Percentiles rank a stretch among this genome's conserved stretches.
phyloP scores from a whole-genome alignment of 1,284 basidiomycete genomes.

The Trametes hirsuta region DNA sequence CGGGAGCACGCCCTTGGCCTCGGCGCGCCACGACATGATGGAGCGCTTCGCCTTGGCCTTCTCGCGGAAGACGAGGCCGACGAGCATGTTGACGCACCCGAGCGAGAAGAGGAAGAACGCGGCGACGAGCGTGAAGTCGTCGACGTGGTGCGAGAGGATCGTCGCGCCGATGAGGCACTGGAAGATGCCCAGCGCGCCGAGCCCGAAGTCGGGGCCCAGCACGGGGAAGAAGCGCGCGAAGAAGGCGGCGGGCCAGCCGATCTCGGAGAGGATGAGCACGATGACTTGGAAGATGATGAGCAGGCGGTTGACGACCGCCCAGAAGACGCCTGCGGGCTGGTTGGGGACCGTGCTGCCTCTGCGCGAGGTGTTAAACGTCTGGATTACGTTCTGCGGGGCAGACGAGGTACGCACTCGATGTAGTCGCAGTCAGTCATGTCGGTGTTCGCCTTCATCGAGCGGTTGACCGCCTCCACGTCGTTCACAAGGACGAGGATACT shows the following conservation, averaged over 20 bases:
- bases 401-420: conserved; percentile 58
- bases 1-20: conserved; percentile 62
- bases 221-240: conserved; percentile 86
- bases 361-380: conserved; percentile 7
- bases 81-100: conserved; percentile 81
- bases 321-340: conserved; percentile 85
- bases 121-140: conserved; percentile 84
- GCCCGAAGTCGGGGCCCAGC: conserved; percentile 79
- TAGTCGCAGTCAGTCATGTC: conserved; percentile 71
- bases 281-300: conserved; percentile 80
- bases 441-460: conserved; percentile 45
- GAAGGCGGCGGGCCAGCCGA: conserved; percentile 70
- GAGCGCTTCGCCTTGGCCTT: conserved; percentile 64
- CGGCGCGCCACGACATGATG: conserved; percentile 65
- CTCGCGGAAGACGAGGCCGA: conserved; percentile 76
- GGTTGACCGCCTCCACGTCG: conserved; percentile 79
- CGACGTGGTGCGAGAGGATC: conserved; percentile 83
- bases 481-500: conserved; percentile 81
- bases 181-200: conserved; percentile 83
- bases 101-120: conserved; percentile 86
- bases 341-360: conserved; percentile 84
- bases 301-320: conserved; percentile 82
- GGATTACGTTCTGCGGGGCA: too few relatives aligned
- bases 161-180: conserved; percentile 84
- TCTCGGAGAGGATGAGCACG: conserved; percentile 69